Base-by-base conservation (phyloP, 1,139 yeast species). In the Scheffersomyces segobiensis region DNA sequence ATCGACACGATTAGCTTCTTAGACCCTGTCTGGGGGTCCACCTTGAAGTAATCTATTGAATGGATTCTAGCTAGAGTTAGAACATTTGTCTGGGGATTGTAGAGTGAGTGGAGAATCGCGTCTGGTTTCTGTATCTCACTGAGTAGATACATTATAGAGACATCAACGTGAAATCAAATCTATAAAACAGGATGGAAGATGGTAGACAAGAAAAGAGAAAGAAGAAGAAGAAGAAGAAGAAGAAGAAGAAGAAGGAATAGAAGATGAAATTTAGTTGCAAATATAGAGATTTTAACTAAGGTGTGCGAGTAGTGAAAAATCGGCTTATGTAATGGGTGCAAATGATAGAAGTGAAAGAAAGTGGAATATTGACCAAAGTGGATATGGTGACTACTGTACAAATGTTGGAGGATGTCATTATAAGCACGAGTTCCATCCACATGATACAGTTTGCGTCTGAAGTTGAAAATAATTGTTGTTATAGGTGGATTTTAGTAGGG, bases 81-180 rank as follows among this genome's bases (percentile, higher is more conserved):
- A 32, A 32, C 42, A 32, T 32, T 32, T 32, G 42, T 32, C 12
- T 7, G 42, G 5, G 17, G 42, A 32, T 32, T 65, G 53, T 59
- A 60, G 8, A 68, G 32, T 3, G 71, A 65, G 18, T 57, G 59
- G 32, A 56, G 57, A 5, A 63, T 63, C 53, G 67, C 57, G 55
- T 68, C 60, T 5, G 73, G 67, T 2, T 61, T 59, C 52, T 51
- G 58, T 8, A 66, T 46, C 52, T 73, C 73, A 5, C 73, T 63
- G 47, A 71, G 49, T 26, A 61, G 53, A 52, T 53, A 61, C 62
- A 59, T 61, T 14, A 32, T 32, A 14, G 17, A 32, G 42, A 32
- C 42, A 3, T 32, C 17, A 32, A 32, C 12, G 14, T 10, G 42
- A 32, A 12, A 10, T 32, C 42, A 10, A 32, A 10, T 32, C 17